These are phyloP conservation scores for Solanum stenotomum DNA, from an alignment of 257 asterid genomes.

Conservation along the genomic window DNA sequence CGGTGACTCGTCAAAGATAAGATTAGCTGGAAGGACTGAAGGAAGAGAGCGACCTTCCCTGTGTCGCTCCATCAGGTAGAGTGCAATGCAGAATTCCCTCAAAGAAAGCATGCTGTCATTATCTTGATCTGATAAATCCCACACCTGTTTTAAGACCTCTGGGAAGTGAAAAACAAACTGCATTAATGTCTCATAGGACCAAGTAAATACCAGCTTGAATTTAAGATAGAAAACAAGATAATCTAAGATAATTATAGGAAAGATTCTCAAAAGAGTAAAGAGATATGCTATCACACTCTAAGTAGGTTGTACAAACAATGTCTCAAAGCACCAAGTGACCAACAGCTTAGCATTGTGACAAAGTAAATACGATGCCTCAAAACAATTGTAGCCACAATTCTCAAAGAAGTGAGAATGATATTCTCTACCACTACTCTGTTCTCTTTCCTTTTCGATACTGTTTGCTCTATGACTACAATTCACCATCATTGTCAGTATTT, in stretches of 20 bases:
- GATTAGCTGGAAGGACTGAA: conserved; percentile 50
- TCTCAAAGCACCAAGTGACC: not conserved
- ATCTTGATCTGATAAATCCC: conserved; percentile 99
- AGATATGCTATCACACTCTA: not conserved
- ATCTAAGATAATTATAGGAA: not conserved
- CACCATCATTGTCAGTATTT: not conserved
- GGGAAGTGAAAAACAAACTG: conserved; percentile 21
- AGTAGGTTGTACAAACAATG: not conserved
- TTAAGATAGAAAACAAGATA: not conserved
- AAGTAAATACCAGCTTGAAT: not conserved
- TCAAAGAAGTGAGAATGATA: not conserved
- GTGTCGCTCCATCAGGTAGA: conserved; percentile 86
- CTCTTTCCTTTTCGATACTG: not conserved
- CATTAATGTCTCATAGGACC: not conserved
- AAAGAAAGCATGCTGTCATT: conserved; percentile 91
- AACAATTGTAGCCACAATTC: not conserved
- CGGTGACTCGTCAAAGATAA: conserved; percentile 53
- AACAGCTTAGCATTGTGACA: not conserved
- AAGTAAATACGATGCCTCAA: not conserved
- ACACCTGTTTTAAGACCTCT: conserved; percentile 94
- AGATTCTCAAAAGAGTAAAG: not conserved
- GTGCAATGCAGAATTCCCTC: conserved; percentile 88
- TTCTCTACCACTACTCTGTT: not conserved
- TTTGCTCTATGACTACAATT: not conserved
- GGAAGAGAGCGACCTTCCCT: conserved; percentile 94